phyloP scores from a whole-genome alignment of 2,329 filamentous ascomycete genomes.

The Byssothecium circinans region DNA sequence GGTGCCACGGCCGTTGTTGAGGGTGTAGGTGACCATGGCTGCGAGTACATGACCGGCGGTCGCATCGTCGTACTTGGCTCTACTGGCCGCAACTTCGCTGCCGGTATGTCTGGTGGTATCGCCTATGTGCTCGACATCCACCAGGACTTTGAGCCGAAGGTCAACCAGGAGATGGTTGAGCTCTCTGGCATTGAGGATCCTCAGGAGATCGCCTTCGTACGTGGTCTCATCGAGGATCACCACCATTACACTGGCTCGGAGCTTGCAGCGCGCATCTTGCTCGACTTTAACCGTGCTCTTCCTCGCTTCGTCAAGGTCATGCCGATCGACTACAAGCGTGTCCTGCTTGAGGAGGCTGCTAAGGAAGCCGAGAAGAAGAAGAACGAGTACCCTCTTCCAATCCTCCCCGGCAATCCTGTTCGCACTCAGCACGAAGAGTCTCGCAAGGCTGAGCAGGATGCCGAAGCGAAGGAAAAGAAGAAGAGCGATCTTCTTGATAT shows the following conservation, averaged over 20 bases:
- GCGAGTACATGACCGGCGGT: constrained; percentile 98
- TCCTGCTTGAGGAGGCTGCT: constrained; percentile 79
- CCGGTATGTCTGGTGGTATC: constrained; percentile 98
- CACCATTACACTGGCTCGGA: constrained; percentile 98
- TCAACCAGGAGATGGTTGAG: constrained; percentile 98
- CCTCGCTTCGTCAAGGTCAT: constrained; percentile 91
- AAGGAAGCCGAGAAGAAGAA: constrained; percentile 86
- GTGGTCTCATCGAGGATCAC: constrained; percentile 91
- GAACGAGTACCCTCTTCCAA: constrained; percentile 77
- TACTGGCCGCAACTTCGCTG: constrained; percentile 95
- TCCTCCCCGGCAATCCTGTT: constrained; percentile 68
- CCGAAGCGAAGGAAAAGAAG: constrained; percentile 65
- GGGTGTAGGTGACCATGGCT: constrained; percentile 93
- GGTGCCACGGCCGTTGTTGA: constrained; percentile 95
- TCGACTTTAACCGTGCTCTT: constrained; percentile 93
- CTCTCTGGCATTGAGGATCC: constrained; percentile 81
- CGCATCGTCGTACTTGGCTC: constrained; percentile 83
- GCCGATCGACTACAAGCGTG: constrained; percentile 94
- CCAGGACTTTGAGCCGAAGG: constrained; percentile 86
- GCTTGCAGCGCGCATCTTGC: constrained; percentile 84
- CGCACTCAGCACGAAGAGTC: constrained; percentile 57
- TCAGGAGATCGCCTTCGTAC: constrained; percentile 84
- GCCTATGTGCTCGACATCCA: constrained; percentile 91
- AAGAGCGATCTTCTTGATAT: constrained; percentile 75
- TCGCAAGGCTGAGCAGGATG: constrained; percentile 59